Base-by-base conservation (phyloP, 768 basidiomycete species). In the Grammothele lineata region DNA sequence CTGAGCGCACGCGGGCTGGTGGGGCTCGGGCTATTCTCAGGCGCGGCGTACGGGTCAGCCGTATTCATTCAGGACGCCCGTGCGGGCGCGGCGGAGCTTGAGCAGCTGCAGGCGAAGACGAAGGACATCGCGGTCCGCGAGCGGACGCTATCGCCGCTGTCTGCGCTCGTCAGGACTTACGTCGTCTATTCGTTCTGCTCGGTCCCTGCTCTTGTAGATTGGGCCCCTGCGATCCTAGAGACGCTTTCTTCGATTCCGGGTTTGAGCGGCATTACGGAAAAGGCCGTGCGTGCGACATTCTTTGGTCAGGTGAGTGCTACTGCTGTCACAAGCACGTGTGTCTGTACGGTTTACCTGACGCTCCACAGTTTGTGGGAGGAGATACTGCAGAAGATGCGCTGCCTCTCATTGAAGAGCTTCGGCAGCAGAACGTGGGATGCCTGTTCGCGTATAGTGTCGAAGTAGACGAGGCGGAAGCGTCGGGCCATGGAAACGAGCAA, bases 381-480 rank as follows among this genome's bases (percentile, higher is more conserved):
- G 92, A 94, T 49, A 85, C 85, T 0, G 87, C 84, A 0, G 73
- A 77, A 30, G 81, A 76, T 15, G 77, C 84, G 6, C 54, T 87
- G 4, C 83, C 88, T 1, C 61, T 87, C 0, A 75, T 96, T 33
- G 68, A 72, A 33, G 58, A 65, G 11, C 71, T 94, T 21, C 78
- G 92, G 15, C 63, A 64, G 9, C 75, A 76, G 50, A 85, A 87
- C 57, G 86, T 83, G 51, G 93, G 90, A 3, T 72, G 77, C 8
- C 66, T 96, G 11, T 80, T 96, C 53, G 83, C 77, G 18, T 95
- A 96, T 66, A 87, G 83, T 40, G 90, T 91, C 22, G 91, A 94
- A 65, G 91, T 87, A 10, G 81, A 91, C 54, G 78, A 83, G 56
- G 65, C 64, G 10, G 72, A 79, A 32, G 76, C 77, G 4, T 68